These are phyloP conservation scores for Exophiala sp. DNA, from an alignment of 2,329 filamentous ascomycete genomes.

Conservation along the genomic window DNA sequence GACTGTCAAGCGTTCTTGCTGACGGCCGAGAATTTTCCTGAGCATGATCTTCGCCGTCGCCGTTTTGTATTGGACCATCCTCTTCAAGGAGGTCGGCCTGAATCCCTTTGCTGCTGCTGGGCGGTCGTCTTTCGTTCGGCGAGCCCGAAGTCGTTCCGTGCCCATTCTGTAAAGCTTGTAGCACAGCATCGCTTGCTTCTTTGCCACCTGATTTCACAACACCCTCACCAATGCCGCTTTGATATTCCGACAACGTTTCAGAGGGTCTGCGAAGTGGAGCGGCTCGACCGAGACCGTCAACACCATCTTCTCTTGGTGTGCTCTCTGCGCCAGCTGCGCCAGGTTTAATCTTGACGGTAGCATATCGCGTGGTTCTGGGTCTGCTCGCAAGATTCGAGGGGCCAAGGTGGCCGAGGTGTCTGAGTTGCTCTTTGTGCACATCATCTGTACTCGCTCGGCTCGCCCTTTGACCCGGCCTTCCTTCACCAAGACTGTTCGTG, in stretches of 20 bases:
- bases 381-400: constrained; percentile 61
- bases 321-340: constrained; percentile 43
- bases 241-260: constrained; percentile 38
- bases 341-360: constrained; percentile 64
- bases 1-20: constrained; percentile 16
- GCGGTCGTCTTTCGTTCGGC: constrained; percentile 21
- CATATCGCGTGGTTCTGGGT: constrained; percentile 59
- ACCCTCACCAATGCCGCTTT: constrained; percentile 54
- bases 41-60: not conserved
- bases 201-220: constrained; percentile 53
- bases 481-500: constrained; percentile 31
- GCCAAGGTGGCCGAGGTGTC: constrained; percentile 62
- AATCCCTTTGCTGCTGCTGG: constrained; percentile 29
- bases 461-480: constrained; percentile 42
- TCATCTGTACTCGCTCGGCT: constrained; percentile 49
- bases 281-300: constrained; percentile 34
- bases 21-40: constrained; percentile 7
- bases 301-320: constrained; percentile 35
- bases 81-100: constrained; percentile 15
- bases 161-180: constrained; percentile 54
- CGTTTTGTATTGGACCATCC: not conserved
- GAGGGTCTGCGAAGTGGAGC: constrained; percentile 31
- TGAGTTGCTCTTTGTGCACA: constrained; percentile 54
- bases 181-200: constrained; percentile 61
- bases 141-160: constrained; percentile 46